phyloP scores from a whole-genome alignment of 345 rosid species.

The Trapa incisa region DNA sequence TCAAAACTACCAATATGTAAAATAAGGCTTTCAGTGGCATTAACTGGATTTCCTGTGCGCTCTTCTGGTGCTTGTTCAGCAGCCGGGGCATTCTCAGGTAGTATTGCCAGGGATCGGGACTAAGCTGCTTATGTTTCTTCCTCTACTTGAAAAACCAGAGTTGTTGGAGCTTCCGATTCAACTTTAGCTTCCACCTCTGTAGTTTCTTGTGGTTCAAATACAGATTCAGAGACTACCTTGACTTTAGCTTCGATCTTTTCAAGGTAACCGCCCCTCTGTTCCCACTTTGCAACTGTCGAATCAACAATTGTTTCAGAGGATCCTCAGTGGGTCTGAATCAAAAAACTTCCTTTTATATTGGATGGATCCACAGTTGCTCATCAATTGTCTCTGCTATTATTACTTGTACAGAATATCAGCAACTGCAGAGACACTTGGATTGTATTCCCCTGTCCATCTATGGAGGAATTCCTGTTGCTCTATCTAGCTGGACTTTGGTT shows the following conservation, averaged over 20 bases:
- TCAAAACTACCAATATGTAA: neutral
- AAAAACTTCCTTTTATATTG: too few species aligned
- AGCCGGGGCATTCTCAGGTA: neutral
- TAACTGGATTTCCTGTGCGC: slow-evolving; percentile 33
- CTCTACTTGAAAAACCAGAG: neutral
- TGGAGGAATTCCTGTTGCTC: neutral
- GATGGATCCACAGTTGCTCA: neutral
- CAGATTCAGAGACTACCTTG: slow-evolving; percentile 4
- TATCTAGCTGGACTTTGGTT: neutral
- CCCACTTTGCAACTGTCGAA: neutral
- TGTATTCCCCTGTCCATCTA: too few species aligned
- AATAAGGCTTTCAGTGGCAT: neutral
- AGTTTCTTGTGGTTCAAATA: neutral
- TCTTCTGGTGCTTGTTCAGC: slow-evolving; percentile 11
- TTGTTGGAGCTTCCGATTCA: neutral
- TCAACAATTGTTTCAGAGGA: slow-evolving; percentile 2
- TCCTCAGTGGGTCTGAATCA: neutral
- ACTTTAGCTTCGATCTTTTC: neutral
- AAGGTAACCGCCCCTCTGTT: neutral
- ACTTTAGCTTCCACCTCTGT: neutral
- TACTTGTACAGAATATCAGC: too few species aligned
- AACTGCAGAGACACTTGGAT: too few species aligned
- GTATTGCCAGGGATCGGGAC: neutral
- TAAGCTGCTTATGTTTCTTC: slow-evolving; percentile 4
- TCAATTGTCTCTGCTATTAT: too few species aligned